Conservation (phyloP, 352 stramenopile genomes). For the Phytophthora ohioensis region DNA sequence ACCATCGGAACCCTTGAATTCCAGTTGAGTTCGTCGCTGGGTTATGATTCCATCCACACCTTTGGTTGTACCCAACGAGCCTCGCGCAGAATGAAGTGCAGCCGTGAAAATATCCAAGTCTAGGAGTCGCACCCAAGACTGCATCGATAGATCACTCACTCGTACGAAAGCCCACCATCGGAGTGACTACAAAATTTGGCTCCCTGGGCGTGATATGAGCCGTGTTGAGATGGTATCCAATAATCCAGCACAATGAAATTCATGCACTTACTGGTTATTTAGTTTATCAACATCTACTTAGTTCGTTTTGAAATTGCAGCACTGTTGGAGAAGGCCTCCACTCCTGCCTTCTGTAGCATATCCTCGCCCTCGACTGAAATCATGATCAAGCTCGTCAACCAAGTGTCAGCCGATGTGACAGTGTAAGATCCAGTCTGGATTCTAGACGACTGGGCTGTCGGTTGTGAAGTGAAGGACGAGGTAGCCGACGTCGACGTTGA, state of each 20-base stretch:
- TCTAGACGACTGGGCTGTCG: constrained; percentile 21
- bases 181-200: neutral
- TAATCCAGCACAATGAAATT: no score
- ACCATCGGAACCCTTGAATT: constrained; percentile 14
- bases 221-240: no score
- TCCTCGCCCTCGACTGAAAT: constrained; percentile 15
- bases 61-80: constrained; percentile 8
- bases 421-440: constrained; percentile 35
- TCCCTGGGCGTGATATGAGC: neutral
- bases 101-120: constrained; percentile 7
- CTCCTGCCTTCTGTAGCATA: no score
- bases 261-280: neutral
- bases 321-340: no score
- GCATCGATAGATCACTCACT: neutral
- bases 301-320: no score
- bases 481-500: constrained; percentile 19
- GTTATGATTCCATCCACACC: constrained; percentile 8
- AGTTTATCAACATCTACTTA: neutral
- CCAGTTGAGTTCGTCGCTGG: constrained; percentile 12
- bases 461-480: constrained; percentile 37
- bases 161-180: neutral
- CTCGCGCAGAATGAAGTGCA: neutral
- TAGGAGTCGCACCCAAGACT: neutral
- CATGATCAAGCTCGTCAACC: neutral
- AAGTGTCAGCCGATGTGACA: constrained; percentile 43